Base-by-base conservation (phyloP, 2,329 filamentous ascomycete species). In the Xylaria sp. region DNA sequence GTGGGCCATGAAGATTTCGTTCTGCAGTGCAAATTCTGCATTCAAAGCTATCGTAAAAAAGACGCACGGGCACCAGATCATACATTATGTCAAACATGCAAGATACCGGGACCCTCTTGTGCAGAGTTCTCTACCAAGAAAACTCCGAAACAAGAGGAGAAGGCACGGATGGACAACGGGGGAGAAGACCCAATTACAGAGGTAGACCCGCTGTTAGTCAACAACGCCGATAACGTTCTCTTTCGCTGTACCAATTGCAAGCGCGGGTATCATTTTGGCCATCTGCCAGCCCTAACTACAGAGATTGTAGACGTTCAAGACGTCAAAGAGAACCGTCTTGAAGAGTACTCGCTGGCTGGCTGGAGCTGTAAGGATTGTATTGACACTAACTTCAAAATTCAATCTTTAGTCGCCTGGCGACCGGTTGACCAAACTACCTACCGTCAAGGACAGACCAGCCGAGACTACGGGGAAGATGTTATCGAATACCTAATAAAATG, bases 401-500 rank as follows among this genome's bases (percentile, higher is more conserved):
- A 92, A 66, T 85, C 85, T n/a, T 81, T 99, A 6, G 90, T 98
- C 63, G 94, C 95, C 15, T 99, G 96, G 96, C 90, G 95, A 68
- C 94, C 94, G 0, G 79, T 84, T 0, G 83, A 92, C 74, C 82
- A 87, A 28, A 84, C 88, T 13, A 81, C 80, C 1, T 90, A 91
- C 74, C 79, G 81, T 15, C 77, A 84, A 3, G 88, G 86, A 1
- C 83, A 85, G 62, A 82, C 83, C 1, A 84, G 85, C 57, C 82
- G 88, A 34, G 82, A 87, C 63, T 82, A 93, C n/a, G 80, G 82
- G 12, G 91, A 96, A 76, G 91, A 94, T 64, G 85, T 92, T n/a
- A 94, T 94, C 73, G 94, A 98, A 74, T 99, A 98, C 76, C 87
- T 99, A 2, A 83, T 99, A 74, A 97, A 96, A 78, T 98, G 94